Evolutionary conservation across 1,284 basidiomycete genomes (phyloP), one percentile per base, ranked within the genome.

Genomic region (Tilletia caries): DNA sequence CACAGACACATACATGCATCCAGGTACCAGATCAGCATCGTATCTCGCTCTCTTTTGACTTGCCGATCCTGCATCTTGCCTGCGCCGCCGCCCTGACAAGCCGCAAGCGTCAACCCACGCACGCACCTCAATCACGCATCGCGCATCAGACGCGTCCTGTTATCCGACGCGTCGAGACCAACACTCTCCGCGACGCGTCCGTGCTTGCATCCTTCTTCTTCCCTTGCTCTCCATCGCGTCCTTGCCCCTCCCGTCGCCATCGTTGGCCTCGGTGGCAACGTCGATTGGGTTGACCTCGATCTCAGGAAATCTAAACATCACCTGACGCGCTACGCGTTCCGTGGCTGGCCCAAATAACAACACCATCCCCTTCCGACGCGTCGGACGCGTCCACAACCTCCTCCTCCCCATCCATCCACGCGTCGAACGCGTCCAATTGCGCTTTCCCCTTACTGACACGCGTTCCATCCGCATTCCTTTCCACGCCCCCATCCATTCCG

Each of bases 141-240:
- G 15, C 37, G 37, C 37, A 41, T 41, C 37, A 6, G 37, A 41
- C 37, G 37, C 37, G 37, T 41, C 48, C 48, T 50, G 10, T 20
- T 20, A 50, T 23, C 52, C 52, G 23, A 54, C 52, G 52, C 52
- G 52, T 54, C 52, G 52, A 54, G 52, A 54, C 6, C 52, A 54
- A 54, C 52, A 54, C 52, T 29, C 25, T 50, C 46, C 25, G 10
- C 8, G 37, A 41, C 37, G 37, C 25, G 20, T 25, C 23, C 20
- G 18, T 5, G 6, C 6, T 5, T 50, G 18, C 46, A 10, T 29
- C 25, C 23, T 13, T 54, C 52, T 54, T 23, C 27, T 4, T 29
- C 52, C 27, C 52, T 23, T 20, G 1, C 48, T 50, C 23, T 27
- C 52, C 18, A 27, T 54, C 25, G 23, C 52, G 29, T 54, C 52